Conservation (phyloP, 805 yeast genomes). For the Saccharomycopsis javanensis region DNA sequence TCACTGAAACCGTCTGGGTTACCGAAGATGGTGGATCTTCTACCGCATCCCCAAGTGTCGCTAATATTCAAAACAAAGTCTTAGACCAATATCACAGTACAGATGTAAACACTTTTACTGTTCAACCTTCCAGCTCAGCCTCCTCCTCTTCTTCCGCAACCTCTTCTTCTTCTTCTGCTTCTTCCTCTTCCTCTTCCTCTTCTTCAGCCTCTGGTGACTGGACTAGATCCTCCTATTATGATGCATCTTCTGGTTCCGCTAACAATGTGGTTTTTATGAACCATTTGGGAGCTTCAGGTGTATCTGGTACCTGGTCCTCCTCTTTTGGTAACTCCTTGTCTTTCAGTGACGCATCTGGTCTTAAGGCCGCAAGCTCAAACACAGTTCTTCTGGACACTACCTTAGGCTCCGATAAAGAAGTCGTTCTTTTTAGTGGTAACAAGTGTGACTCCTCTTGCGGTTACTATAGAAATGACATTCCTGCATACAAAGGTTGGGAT, state of each 20-base stretch:
- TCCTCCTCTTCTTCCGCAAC: constrained; percentile 24
- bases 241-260: constrained; percentile 48
- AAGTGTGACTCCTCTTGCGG: constrained; percentile 65
- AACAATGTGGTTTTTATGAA: constrained; percentile 69
- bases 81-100: constrained; percentile 20
- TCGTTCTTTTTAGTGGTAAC: constrained; percentile 68
- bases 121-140: constrained; percentile 23
- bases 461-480: constrained; percentile 72
- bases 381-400: constrained; percentile 60
- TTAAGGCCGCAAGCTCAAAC: constrained; percentile 59
- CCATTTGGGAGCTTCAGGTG: constrained; percentile 73
- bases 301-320: constrained; percentile 82
- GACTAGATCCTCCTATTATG: constrained; percentile 68
- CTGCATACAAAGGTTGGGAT: constrained; percentile 91
- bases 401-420: constrained; percentile 67
- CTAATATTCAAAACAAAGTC: constrained; percentile 12
- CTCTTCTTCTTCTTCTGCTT: constrained; percentile 18
- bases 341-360: constrained; percentile 70
- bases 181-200: constrained; percentile 20
- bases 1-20: constrained; percentile 70
- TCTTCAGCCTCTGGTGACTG: constrained; percentile 44
- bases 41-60: constrained; percentile 23
- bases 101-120: constrained; percentile 11
- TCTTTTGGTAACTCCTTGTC: constrained; percentile 91
- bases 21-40: constrained; percentile 41